phyloP scores from a whole-genome alignment of 352 stramenopile species.

The Bremia lactucae region DNA sequence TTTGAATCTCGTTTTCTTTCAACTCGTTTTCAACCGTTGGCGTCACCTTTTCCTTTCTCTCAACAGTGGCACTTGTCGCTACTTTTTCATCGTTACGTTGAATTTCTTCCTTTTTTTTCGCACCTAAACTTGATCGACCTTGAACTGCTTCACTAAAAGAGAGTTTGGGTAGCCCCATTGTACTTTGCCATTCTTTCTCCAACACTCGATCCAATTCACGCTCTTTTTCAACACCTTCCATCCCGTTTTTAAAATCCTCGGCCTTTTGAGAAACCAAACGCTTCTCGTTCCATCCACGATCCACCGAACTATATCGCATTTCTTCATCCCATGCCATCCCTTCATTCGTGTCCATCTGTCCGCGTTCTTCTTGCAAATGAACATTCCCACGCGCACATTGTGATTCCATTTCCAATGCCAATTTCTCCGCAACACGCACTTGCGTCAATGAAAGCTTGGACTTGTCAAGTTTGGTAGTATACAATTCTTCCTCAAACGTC shows the following conservation, averaged over 20 bases:
- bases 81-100: no score
- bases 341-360: slow-evolving; percentile 28
- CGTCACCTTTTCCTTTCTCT: no score
- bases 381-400: slow-evolving; percentile 84
- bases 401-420: slow-evolving; percentile 92
- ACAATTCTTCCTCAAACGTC: slow-evolving; percentile 95
- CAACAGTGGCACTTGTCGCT: no score
- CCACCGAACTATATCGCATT: slow-evolving; percentile 92
- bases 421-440: slow-evolving; percentile 81
- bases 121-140: slow-evolving; percentile 21
- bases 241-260: no score
- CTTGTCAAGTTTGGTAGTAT: slow-evolving; percentile 96
- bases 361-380: slow-evolving; percentile 92
- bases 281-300: no score
- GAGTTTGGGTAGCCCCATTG: no score
- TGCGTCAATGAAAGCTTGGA: slow-evolving; percentile 84
- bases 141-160: slow-evolving; percentile 67
- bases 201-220: no score
- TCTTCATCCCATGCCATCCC: no score
- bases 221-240: no score
- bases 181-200: no score
- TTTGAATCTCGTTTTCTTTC: slow-evolving; percentile 16
- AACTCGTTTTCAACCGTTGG: slow-evolving; percentile 16
- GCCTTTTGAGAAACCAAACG: no score
- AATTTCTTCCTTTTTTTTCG: no score